Evolutionary conservation across 2,329 filamentous ascomycete species (phyloP).

Genomic region (Sporothrix schenckii): DNA sequence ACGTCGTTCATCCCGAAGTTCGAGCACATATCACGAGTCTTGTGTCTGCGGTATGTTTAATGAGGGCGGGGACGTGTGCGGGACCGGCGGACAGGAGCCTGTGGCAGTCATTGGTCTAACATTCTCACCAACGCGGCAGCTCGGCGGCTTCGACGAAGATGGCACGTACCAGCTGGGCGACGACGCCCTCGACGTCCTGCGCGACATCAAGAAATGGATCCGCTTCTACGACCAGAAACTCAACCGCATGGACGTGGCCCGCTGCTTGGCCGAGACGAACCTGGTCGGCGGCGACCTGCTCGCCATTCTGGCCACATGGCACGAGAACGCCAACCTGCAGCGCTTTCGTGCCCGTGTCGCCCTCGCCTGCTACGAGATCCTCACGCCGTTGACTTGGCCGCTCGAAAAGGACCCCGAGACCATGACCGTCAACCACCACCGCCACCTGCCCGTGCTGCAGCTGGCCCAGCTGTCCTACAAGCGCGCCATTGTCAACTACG

Average conservation of each 20-base stretch:
- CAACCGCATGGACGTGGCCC: conserved; percentile 91
- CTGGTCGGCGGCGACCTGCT: conserved; percentile 87
- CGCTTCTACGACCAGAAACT: conserved; percentile 91
- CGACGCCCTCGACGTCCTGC: conserved; percentile 86
- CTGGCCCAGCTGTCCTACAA: conserved; percentile 90
- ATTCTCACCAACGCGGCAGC: conserved; percentile 52
- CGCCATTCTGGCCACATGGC: conserved; percentile 83
- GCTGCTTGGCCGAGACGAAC: conserved; percentile 89
- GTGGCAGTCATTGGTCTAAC: not conserved
- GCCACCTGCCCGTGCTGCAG: conserved; percentile 86
- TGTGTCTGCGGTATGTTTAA: conserved; percentile 76
- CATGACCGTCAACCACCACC: conserved; percentile 90
- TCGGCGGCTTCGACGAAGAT: conserved; percentile 81
- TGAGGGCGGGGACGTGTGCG: not conserved
- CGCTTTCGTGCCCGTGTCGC: conserved; percentile 77
- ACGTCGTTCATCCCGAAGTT: conserved; percentile 85
- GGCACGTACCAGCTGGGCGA: conserved; percentile 88
- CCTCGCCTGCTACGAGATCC: conserved; percentile 82
- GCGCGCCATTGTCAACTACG: conserved; percentile 80
- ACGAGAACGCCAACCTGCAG: conserved; percentile 70
- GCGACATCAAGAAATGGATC: conserved; percentile 93
- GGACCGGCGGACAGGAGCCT: not conserved
- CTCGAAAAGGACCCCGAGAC: conserved; percentile 75
- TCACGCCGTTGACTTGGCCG: conserved; percentile 94
- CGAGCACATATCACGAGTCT: conserved; percentile 92